Conservation (phyloP, 2,329 filamentous ascomycete genomes). For the Fusarium phyllophilum region DNA sequence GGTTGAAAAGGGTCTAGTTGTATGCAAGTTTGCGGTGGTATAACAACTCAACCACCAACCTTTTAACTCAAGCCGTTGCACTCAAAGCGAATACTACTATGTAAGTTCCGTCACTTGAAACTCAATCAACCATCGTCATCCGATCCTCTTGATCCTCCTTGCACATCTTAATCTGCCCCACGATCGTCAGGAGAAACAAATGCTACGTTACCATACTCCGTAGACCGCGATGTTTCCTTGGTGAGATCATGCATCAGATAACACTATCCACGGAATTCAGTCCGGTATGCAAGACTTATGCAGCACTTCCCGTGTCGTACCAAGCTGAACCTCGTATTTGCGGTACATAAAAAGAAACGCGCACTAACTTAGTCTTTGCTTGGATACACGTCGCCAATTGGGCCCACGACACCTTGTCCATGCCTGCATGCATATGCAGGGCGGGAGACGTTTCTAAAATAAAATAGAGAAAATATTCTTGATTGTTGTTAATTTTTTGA, state of each 20-base stretch:
- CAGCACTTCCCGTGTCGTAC: constrained; percentile 28
- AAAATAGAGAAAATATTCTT: neutral
- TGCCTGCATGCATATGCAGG: neutral
- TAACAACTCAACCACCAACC: neutral
- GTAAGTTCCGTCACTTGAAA: neutral
- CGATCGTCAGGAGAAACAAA: constrained; percentile 30
- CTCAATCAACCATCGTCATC: neutral
- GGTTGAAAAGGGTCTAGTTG: neutral
- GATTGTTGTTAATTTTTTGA: neutral
- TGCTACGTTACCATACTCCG: neutral
- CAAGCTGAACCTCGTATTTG: constrained; percentile 34
- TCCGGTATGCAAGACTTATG: constrained; percentile 8
- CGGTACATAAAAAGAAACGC: neutral
- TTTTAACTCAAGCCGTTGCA: too few relatives aligned
- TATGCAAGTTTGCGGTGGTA: neutral
- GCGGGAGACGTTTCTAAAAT: constrained; percentile 3
- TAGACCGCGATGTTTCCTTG: neutral
- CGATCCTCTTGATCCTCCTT: neutral
- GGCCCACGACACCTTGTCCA: neutral
- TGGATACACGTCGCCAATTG: constrained; percentile 30
- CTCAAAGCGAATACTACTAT: neutral
- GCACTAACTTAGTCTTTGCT: neutral
- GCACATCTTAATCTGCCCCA: constrained; percentile 34
- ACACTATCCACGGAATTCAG: neutral
- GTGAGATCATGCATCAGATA: neutral